Percentiles rank a stretch among this genome's conserved stretches.
Conservation (phyloP, 148 eudicot genomes). For the Fagopyrum homotropicum region DNA sequence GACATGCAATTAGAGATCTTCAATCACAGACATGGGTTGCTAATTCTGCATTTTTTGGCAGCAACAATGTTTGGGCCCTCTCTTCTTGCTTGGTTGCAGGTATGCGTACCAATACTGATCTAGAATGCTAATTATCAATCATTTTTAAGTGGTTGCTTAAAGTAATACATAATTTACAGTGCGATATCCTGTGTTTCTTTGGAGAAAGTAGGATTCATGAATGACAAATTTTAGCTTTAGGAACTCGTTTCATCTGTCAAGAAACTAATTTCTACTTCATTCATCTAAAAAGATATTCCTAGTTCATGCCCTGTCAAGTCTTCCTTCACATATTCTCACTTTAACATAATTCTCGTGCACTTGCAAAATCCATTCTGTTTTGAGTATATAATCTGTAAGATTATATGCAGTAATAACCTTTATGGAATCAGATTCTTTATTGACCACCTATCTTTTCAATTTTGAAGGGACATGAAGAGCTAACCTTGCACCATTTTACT, state of each 20-base stretch:
- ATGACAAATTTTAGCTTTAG: not conserved
- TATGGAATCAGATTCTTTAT: not conserved
- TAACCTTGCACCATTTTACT: not conserved
- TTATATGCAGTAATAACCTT: not conserved
- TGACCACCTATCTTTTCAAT: not conserved
- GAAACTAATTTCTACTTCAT: not conserved
- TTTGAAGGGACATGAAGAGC: not conserved
- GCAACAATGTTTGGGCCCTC: constrained; percentile 82
- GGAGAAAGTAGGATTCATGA: not conserved
- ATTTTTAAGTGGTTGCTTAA: not conserved
- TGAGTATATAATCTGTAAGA: not conserved
- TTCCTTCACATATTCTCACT: too few relatives aligned
- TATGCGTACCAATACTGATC: constrained; percentile 14
- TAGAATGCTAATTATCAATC: not conserved
- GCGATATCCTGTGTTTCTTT: not conserved
- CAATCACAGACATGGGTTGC: constrained; percentile 87
- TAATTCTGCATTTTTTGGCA: constrained; percentile 78
- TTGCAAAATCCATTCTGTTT: too few relatives aligned
- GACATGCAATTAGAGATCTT: constrained; percentile 83
- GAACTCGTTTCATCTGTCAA: not conserved
- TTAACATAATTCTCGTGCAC: too few relatives aligned
- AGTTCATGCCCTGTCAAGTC: too few relatives aligned
- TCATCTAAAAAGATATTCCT: not conserved
- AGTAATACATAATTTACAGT: not conserved
- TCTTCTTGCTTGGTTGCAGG: constrained; percentile 88